A percentile compares a stretch with the other conserved stretches of the same genome.
phyloP scores from a whole-genome alignment of 768 basidiomycete species.

The Trametes meyenii region DNA sequence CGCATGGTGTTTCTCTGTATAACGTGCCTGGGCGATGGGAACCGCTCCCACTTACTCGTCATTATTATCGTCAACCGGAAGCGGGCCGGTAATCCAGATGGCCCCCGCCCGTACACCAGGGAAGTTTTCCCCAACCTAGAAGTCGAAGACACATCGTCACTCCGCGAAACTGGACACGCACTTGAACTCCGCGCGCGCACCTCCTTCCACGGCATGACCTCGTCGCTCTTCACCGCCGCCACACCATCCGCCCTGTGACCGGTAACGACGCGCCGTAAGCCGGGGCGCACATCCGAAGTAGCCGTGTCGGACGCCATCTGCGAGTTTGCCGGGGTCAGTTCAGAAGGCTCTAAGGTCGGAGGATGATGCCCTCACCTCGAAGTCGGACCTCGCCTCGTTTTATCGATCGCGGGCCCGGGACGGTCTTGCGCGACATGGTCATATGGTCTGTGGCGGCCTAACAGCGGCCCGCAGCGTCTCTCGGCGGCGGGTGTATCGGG shows the following conservation, averaged over 20 bases:
- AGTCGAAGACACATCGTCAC: neutral
- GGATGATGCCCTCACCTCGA: neutral
- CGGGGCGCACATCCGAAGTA: slow-evolving; percentile 35
- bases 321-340: slow-evolving; percentile 1
- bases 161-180: neutral
- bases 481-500: neutral
- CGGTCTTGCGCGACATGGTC: neutral
- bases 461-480: neutral
- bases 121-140: slow-evolving; percentile 33
- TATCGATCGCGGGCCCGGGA: neutral
- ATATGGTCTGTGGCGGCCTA: slow-evolving; percentile 1
- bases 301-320: slow-evolving; percentile 3
- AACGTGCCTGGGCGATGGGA: no score
- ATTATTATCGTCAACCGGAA: slow-evolving; percentile 61
- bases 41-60: slow-evolving; percentile 35
- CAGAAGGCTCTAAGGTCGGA: neutral
- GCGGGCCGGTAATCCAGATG: slow-evolving; percentile 54
- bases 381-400: neutral
- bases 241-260: slow-evolving; percentile 47
- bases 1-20: neutral
- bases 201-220: slow-evolving; percentile 21
- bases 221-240: slow-evolving; percentile 45
- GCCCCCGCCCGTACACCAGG: slow-evolving; percentile 36
- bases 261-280: slow-evolving; percentile 55
- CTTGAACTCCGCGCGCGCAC: slow-evolving; percentile 28